Conservation (phyloP, 768 basidiomycete species). For the Kwoniella dejecticola region DNA sequence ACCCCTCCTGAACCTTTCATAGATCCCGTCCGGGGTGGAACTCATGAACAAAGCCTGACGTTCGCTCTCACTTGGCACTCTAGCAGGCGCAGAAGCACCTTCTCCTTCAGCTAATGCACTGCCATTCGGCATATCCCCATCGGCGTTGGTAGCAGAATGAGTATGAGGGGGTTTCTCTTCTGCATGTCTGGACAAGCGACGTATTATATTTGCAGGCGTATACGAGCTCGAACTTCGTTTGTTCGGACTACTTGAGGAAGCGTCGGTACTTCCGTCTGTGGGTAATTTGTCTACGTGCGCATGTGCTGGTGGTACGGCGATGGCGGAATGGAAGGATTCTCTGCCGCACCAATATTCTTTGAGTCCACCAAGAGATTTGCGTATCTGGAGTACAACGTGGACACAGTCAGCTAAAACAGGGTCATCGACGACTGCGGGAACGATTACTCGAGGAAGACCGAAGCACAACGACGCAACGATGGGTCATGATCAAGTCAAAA, state of each 20-base stretch:
- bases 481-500: not conserved
- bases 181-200: conserved; percentile 9
- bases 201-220: conserved; percentile 16
- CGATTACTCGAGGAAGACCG: too few relatives aligned
- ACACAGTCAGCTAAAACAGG: not conserved
- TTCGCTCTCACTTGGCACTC: conserved; percentile 21
- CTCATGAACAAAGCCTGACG: conserved; percentile 33
- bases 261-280: not conserved
- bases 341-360: conserved; percentile 47
- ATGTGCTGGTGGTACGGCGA: too few relatives aligned
- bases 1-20: conserved; percentile 43
- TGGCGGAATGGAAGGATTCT: conserved; percentile 22
- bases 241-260: not conserved
- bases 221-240: conserved; percentile 14
- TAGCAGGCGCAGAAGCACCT: not conserved
- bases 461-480: too few relatives aligned
- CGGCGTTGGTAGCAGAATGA: conserved; percentile 1
- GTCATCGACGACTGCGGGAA: too few relatives aligned
- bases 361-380: conserved; percentile 26
- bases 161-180: conserved; percentile 5
- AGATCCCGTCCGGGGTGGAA: conserved; percentile 27
- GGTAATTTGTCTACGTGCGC: not conserved
- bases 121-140: conserved; percentile 8
- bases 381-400: not conserved
- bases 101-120: conserved; percentile 19